Base-by-base conservation (phyloP, 345 rosid species). In the Sapria himalayana region DNA sequence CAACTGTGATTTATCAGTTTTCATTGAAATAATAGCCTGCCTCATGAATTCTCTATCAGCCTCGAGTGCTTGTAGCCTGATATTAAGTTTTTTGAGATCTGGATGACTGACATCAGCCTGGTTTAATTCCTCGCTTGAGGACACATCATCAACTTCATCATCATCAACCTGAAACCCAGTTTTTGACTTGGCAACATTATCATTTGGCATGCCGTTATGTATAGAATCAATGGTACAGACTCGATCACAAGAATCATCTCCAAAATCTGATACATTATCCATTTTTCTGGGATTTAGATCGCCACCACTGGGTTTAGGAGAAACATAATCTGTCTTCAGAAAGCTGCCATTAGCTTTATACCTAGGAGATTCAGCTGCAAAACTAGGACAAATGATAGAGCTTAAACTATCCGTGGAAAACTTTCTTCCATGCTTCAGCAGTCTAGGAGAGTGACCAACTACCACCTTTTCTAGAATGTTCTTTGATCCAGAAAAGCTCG, bases 21-120 rank as follows among this genome's bases (percentile, higher is more conserved):
- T 74, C 93, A 80, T 84, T 21, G 99, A 84, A 41, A 84, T 34
- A 51, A 91, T 48, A 47, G 92, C 75, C 38, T 80, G 92, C 56
- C 78, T 74, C 99, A 91, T 77, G 9, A 93, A 91, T 67, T 91
- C 99, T 57, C 95, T 75, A 56, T 91, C 92, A 11, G 89, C 95
- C 72, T 91, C 95, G 24, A 91, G 78, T 7, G 92, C 74, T 45
- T 91, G 99, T 64, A 91, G 84, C 68, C 99, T 74, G 66, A 43
- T 60, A 58, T 73, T 74, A 13, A 91, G 85, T 45, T 77, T 91
- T 53, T 73, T 65, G 45, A 91, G 51, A 54, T 84, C 93, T 18
- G 86, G 85, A 77, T 80, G 84, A 40, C 43, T 59, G 44, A 39
- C 39, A 49, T 77, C 92, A 47, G 65, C 63, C 40, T 33, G 72